phyloP scores from a whole-genome alignment of 2,329 filamentous ascomycete genomes.

The Camillea tinctor region DNA sequence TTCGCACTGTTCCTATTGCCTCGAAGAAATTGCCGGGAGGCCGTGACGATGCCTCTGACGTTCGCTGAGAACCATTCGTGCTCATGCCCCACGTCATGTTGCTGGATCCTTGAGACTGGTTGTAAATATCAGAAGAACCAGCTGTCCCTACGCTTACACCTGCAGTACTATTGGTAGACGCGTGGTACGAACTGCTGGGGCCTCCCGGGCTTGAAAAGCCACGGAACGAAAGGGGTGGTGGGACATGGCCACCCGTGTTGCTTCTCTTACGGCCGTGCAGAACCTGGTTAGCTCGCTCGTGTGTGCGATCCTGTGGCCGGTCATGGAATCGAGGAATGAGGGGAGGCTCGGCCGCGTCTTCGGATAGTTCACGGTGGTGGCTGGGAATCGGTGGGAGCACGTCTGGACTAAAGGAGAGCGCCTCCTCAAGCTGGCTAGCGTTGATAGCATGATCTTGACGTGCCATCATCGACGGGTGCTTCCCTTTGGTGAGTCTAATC shows the following conservation, averaged over 20 bases:
- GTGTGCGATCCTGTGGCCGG: constrained; percentile 43
- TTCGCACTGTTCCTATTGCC: constrained; percentile 84
- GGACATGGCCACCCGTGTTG: constrained; percentile 77
- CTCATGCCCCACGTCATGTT: constrained; percentile 45
- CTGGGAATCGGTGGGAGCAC: constrained; percentile 33
- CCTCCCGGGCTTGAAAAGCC: constrained; percentile 66
- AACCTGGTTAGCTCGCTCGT: constrained; percentile 43
- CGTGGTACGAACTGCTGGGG: constrained; percentile 41
- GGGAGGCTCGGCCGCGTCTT: constrained; percentile 68
- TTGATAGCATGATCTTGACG: constrained; percentile 34
- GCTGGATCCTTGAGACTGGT: constrained; percentile 49
- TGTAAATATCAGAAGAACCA: constrained; percentile 60
- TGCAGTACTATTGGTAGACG: constrained; percentile 55
- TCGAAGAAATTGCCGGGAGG: constrained; percentile 70
- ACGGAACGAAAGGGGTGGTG: constrained; percentile 70
- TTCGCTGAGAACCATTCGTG: constrained; percentile 46
- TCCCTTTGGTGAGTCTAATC: constrained; percentile 82
- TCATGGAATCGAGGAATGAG: constrained; percentile 69
- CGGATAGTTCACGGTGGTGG: constrained; percentile 49
- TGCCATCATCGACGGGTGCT: constrained; percentile 41
- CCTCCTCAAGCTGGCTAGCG: constrained; percentile 39
- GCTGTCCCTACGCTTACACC: constrained; percentile 57
- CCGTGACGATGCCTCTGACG: constrained; percentile 54
- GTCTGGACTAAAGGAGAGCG: constrained; percentile 35
- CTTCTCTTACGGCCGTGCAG: constrained; percentile 81